Conservation (phyloP, 1,284 basidiomycete genomes). For the Apiotrichum mycotoxinovorans region DNA sequence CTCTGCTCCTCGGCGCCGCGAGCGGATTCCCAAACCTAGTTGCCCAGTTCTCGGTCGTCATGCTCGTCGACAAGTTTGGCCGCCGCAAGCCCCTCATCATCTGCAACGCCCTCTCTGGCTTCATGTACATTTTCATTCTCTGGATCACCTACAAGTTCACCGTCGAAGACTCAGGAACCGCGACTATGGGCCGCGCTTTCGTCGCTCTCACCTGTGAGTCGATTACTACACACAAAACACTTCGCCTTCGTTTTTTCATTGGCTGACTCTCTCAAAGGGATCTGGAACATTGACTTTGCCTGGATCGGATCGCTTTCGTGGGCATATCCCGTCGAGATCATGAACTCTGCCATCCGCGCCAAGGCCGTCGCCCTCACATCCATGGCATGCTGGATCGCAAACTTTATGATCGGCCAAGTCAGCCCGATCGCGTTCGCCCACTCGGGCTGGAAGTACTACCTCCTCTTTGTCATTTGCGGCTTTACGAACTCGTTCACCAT, state of each 20-base stretch:
- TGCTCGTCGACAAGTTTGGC: slow-evolving; percentile 58
- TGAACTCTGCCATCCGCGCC: slow-evolving; percentile 60
- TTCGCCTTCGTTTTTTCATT: too few species aligned
- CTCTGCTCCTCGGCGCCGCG: slow-evolving; percentile 3
- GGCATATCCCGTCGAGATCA: slow-evolving; percentile 49
- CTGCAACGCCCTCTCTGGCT: slow-evolving; percentile 55
- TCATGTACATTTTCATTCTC: slow-evolving; percentile 6
- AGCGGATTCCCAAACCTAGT: background rate
- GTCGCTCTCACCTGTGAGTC: slow-evolving; percentile 1
- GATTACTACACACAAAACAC: background rate
- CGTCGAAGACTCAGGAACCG: background rate
- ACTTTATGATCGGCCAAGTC: slow-evolving; percentile 46
- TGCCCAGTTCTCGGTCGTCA: slow-evolving; percentile 25
- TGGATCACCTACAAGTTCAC: slow-evolving; percentile 6
- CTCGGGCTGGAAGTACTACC: slow-evolving; percentile 50
- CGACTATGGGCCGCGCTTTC: slow-evolving; percentile 6
- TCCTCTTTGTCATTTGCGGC: slow-evolving; percentile 62
- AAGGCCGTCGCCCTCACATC: slow-evolving; percentile 61
- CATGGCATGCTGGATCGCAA: slow-evolving; percentile 55
- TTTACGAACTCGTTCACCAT: slow-evolving; percentile 62
- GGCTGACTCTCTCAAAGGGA: too few species aligned
- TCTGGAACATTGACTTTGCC: slow-evolving; percentile 19
- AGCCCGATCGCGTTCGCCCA: slow-evolving; percentile 44
- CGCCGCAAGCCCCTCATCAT: slow-evolving; percentile 56
- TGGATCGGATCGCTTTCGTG: slow-evolving; percentile 20